Conservation (phyloP, 2,329 filamentous ascomycete species). For the Aspergillus sp. region DNA sequence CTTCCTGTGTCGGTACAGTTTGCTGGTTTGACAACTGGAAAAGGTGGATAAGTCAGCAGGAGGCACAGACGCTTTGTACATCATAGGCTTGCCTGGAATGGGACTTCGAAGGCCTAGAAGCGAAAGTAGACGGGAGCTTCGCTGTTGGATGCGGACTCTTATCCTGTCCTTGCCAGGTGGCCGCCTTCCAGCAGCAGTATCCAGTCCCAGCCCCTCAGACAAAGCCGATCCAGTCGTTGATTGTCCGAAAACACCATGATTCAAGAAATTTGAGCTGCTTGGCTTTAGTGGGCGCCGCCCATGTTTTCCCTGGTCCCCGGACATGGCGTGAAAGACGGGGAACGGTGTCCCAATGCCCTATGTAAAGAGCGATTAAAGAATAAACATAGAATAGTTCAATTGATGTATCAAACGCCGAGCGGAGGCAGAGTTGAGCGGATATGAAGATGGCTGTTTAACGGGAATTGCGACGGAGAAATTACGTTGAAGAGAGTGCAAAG, state of each 20-base stretch:
- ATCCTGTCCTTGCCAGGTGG: conserved; percentile 25
- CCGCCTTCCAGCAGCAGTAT: conserved; percentile 15
- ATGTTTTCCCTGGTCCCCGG: background rate
- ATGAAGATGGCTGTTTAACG: background rate
- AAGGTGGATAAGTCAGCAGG: background rate
- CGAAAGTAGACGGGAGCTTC: conserved; percentile 38
- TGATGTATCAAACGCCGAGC: background rate
- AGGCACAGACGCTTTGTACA: background rate
- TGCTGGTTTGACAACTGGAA: background rate
- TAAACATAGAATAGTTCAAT: background rate
- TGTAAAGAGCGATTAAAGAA: background rate
- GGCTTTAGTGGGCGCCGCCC: background rate
- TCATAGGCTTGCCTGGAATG: conserved; percentile 23
- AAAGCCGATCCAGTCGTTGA: conserved; percentile 21
- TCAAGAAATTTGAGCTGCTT: background rate
- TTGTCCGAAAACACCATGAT: background rate
- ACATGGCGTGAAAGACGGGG: background rate
- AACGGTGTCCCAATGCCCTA: background rate
- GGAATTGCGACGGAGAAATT: background rate
- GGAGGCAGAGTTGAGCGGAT: background rate
- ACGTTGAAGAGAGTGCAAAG: background rate
- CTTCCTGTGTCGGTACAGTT: background rate
- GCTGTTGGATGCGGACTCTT: conserved; percentile 32
- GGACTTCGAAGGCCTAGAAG: conserved; percentile 33
- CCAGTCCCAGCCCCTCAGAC: conserved; percentile 28